Percentiles rank a stretch among this genome's conserved stretches.
These are phyloP conservation scores for Neurospora pannonica DNA, from an alignment of 495 filamentous ascomycete species.

Conservation along the genomic window DNA sequence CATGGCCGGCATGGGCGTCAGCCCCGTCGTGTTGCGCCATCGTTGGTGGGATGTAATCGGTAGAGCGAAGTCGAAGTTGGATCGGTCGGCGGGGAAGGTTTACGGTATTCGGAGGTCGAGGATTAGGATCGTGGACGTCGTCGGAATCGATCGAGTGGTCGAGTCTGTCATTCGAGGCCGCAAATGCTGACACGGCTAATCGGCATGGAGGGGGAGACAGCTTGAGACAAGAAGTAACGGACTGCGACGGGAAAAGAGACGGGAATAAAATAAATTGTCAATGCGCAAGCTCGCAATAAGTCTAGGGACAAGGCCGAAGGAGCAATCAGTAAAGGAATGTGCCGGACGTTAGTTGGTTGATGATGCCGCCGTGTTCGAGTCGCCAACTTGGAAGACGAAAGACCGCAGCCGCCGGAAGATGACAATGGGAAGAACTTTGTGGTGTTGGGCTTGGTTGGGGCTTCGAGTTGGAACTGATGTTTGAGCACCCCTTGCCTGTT, in stretches of 20 bases:
- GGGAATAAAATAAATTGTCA: neutral
- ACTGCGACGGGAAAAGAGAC: neutral
- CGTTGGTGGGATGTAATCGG: neutral
- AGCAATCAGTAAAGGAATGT: neutral
- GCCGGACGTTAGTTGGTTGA: neutral
- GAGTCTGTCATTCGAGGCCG: neutral
- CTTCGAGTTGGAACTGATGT: neutral
- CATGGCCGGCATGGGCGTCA: slow-evolving; percentile 13
- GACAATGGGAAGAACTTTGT: neutral
- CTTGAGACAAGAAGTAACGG: neutral
- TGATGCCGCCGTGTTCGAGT: neutral
- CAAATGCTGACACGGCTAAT: neutral
- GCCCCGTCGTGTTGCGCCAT: slow-evolving; percentile 20
- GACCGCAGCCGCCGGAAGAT: neutral
- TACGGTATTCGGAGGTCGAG: neutral
- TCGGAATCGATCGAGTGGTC: neutral
- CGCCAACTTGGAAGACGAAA: neutral
- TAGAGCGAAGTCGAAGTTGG: neutral
- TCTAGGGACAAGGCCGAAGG: neutral
- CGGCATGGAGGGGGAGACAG: neutral
- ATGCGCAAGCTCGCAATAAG: neutral
- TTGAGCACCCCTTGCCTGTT: neutral
- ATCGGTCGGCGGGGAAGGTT: neutral
- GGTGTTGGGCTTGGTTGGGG: neutral
- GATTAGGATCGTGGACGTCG: neutral